Evolutionary conservation across 2,329 filamentous ascomycete genomes (phyloP).

Genomic region (Diaporthe sp.): DNA sequence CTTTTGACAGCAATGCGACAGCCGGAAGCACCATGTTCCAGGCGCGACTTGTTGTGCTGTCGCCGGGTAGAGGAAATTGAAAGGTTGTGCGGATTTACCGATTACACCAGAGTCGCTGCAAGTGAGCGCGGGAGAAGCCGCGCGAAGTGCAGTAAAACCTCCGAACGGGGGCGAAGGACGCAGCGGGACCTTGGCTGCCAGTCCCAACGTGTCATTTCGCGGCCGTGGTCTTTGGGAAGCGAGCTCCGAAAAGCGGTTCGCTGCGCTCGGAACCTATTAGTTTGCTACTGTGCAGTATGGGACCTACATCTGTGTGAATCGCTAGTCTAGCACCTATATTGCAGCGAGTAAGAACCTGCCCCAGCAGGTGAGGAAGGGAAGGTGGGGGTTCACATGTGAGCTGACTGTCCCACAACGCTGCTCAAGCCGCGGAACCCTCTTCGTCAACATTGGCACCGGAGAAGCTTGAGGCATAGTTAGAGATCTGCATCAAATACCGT

Average conservation of each 20-base stretch:
- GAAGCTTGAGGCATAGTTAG: constrained; percentile 5
- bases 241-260: constrained; percentile 17
- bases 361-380: not conserved
- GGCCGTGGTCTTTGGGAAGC: constrained; percentile 10
- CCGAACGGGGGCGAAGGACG: constrained; percentile 13
- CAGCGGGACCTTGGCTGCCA: constrained; percentile 9
- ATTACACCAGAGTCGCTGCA: not conserved
- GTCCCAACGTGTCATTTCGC: not conserved
- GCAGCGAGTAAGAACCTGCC: constrained; percentile 1
- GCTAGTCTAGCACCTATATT: constrained; percentile 8
- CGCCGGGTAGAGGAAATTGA: not conserved
- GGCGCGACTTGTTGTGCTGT: not conserved
- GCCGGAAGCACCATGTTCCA: constrained; percentile 4
- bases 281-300: constrained; percentile 20
- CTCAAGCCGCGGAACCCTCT: not conserved
- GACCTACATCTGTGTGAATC: constrained; percentile 12
- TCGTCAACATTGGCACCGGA: not conserved
- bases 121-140: constrained; percentile 28
- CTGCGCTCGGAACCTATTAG: constrained; percentile 25
- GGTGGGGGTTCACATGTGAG: constrained; percentile 19
- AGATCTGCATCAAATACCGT: constrained; percentile 23
- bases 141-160: constrained; percentile 13
- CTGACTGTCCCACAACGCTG: not conserved
- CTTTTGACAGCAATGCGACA: constrained; percentile 7
- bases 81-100: not conserved